Base-by-base conservation (phyloP, 805 yeast species). In the Wickerhamiella sorbophila region DNA sequence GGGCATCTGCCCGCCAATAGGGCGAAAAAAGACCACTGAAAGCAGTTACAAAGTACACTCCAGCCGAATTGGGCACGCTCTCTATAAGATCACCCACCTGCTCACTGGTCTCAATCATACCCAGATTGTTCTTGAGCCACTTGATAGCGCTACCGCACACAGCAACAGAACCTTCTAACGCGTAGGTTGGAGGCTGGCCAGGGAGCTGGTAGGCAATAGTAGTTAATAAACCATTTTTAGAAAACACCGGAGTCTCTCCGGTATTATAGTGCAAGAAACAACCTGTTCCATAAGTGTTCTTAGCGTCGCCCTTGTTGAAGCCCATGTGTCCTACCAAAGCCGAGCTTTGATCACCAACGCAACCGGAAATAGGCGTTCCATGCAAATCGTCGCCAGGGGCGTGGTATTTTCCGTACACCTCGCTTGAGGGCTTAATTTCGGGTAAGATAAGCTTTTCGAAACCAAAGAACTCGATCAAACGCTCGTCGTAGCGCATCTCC, bases 251-350 rank as follows among this genome's bases (percentile, higher is more conserved):
- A 40, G 67, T 61, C 36, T 66, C 61, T 44, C 97, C 97, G 1
- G 94, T 82, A 62, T 87, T 87, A 69, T 80, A 84, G 48, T 88
- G 67, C 47, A 87, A 62, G 68, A 87, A 87, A 59, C 94, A 83
- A 47, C 97, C 97, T 1, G 97, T 87, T 48, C 97, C 97, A 56
- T 86, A 87, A 9, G 97, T 87, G 69, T 94, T 85, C 62, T 87
- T 87, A 36, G 95, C 95, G 36, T 79, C 75, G 43, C 95, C 95
- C 35, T 74, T 70, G 48, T 73, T 69, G 53, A 85, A 74, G 1
- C 95, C 95, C 61, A 83, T 62, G 62, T 87, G 95, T 31, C 96
- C 97, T 39, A 86, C 94, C 46, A 88, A 62, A 1, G 96, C 91
- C 2, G 95, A 85, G 43, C 87, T 75, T 65, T 87, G 97, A 64